A percentile compares a stretch with the other conserved stretches of the same genome.
Conservation (phyloP, 148 eudicot genomes). For the Silene latifolia region DNA sequence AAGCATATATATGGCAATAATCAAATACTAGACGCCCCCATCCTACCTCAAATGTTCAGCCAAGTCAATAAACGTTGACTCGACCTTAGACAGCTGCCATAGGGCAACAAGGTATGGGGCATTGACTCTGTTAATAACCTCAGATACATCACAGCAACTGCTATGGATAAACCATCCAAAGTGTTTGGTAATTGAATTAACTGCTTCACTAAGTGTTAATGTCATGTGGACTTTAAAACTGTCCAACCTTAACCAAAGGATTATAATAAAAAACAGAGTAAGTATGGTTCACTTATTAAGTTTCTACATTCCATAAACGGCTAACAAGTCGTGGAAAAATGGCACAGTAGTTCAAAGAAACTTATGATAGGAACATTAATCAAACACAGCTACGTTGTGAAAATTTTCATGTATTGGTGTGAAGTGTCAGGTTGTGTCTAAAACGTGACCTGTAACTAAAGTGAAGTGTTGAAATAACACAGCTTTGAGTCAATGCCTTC, state of each 20-base stretch:
- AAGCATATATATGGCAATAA: conserved; percentile 5
- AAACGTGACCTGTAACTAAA: neutral
- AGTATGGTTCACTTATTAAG: neutral
- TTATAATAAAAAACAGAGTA: neutral
- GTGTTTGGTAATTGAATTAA: neutral
- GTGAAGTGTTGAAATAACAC: conserved; percentile 4
- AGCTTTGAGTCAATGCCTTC: neutral
- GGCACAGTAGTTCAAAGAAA: conserved; percentile 8
- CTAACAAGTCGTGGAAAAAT: neutral
- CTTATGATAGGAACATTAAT: neutral
- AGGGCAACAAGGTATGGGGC: conserved; percentile 16
- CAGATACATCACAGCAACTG: neutral
- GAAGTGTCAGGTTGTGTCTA: neutral
- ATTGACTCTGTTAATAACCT: neutral
- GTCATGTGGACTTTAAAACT: neutral
- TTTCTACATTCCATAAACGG: neutral
- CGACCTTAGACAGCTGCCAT: conserved; percentile 26
- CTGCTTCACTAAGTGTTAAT: conserved; percentile 9
- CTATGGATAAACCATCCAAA: neutral
- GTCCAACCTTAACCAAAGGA: neutral
- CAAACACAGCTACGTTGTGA: neutral
- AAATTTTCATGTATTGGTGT: neutral
- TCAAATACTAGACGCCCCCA: conserved; percentile 22
- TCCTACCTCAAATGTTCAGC: conserved; percentile 30
- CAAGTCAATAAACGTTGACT: conserved; percentile 32